These are phyloP conservation scores for Aethionema arabicum DNA, from an alignment of 345 rosid genomes.

Conservation along the genomic window DNA sequence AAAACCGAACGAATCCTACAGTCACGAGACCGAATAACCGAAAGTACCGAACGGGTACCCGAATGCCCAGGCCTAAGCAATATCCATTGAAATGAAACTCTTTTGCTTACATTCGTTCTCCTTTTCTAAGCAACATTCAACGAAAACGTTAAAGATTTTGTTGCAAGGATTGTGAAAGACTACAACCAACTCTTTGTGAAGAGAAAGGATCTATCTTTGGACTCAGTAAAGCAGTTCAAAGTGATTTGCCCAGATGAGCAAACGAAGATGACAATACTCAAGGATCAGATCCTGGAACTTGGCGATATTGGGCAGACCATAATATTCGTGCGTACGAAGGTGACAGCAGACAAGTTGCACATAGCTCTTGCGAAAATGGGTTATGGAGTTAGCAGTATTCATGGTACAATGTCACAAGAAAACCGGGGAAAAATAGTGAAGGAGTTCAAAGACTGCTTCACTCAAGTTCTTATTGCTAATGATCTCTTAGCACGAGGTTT, in stretches of 20 bases:
- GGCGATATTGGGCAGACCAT: slow-evolving; percentile 89
- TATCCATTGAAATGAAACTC: slow-evolving; percentile 8
- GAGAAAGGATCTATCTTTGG: slow-evolving; percentile 84
- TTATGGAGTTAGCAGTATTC: slow-evolving; percentile 79
- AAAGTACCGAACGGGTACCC: too few relatives aligned
- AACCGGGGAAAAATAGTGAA: slow-evolving; percentile 81
- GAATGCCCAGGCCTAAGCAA: too few relatives aligned
- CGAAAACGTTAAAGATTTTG: slow-evolving; percentile 80
- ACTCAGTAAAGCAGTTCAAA: slow-evolving; percentile 88
- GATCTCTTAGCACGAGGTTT: slow-evolving; percentile 92
- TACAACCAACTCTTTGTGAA: slow-evolving; percentile 86
- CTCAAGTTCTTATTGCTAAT: slow-evolving; percentile 86
- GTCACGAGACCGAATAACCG: too few relatives aligned
- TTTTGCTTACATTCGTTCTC: slow-evolving; percentile 44
- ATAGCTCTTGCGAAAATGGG: slow-evolving; percentile 65
- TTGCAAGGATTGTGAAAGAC: slow-evolving; percentile 54
- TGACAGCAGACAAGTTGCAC: slow-evolving; percentile 61
- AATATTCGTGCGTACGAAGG: slow-evolving; percentile 67
- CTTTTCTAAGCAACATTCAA: slow-evolving; percentile 94
- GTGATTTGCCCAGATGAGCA: slow-evolving; percentile 77
- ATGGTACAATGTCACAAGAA: slow-evolving; percentile 58
- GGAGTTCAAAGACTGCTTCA: slow-evolving; percentile 83
- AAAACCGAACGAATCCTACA: too few relatives aligned
- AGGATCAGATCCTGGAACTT: slow-evolving; percentile 77
- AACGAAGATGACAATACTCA: slow-evolving; percentile 66